Evolutionary conservation across 768 basidiomycete genomes (phyloP), one percentile per base, ranked within the genome.

Genomic region (Podaxis sp.): DNA sequence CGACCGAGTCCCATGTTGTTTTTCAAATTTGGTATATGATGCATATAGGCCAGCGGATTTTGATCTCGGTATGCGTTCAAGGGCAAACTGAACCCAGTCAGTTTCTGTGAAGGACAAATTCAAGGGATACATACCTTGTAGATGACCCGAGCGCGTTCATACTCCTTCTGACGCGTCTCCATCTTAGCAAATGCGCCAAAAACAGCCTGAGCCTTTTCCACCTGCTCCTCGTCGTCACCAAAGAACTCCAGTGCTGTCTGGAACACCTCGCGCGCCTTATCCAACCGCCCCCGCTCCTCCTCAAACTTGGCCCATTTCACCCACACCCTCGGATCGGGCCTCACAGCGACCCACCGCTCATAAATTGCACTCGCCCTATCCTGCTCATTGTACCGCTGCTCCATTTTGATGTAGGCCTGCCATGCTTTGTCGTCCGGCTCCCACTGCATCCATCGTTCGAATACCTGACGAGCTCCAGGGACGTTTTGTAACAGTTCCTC

Each of bases 401-500:
- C 97, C 73, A 98, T 81, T 79, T 99, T 98, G 82, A 98, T 93
- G 76, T 96, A 98, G n/a, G 94, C 94, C 72, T 95, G 93, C 96
- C 96, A 99, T 2, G 96, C 95, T 79, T 98, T 98, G 84, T 98
- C 97, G 69, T 98, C 96, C 0, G 97, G 97, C 72, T 98, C 97
- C 97, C 97, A 98, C 66, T 93, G 86, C 94, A 98, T 96, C 97
- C 97, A 99, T 51, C 97, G 85, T 74, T 99, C 97, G 65, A 98
- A 99, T 59, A 98, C 94, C 72, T 98, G 96, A 8, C 97, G 88
- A 1, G 96, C 95, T 41, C 97, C 97, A 1, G 96, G 87, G 36
- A 99, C 89, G 70, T 99, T 98, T 69, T 96, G 91, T 12, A 99
- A 84, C 2, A 99, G 84, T 72, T 99, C 97, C 72, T 99, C 97